phyloP scores from a whole-genome alignment of 192 early-diverging fungal genomes.

The Coemansia sp. region DNA sequence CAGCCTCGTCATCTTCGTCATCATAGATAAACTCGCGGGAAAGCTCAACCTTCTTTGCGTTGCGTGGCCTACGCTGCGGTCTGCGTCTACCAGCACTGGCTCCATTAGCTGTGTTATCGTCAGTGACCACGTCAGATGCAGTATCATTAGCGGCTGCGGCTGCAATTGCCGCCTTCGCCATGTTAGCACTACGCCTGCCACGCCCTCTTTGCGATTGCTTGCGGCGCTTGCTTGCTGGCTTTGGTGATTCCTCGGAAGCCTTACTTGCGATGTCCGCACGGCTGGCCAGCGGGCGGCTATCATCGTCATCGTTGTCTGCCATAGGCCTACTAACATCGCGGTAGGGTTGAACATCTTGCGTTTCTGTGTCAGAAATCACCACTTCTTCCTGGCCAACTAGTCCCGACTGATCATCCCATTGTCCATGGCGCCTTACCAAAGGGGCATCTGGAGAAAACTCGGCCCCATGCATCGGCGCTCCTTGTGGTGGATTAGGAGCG shows the following conservation, averaged over 20 bases:
- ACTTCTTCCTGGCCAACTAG: slow-evolving; percentile 1
- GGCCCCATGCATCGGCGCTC: neutral
- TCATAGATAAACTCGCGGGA: slow-evolving; percentile 47
- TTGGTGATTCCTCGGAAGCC: neutral
- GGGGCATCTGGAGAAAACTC: slow-evolving; percentile 13
- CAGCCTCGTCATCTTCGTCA: slow-evolving; percentile 31
- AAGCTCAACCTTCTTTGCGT: slow-evolving; percentile 38
- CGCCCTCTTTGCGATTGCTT: slow-evolving; percentile 11
- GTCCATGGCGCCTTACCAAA: slow-evolving; percentile 11
- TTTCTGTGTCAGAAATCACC: slow-evolving; percentile 29
- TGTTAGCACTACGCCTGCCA: slow-evolving; percentile 13
- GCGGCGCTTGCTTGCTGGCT: slow-evolving; percentile 29
- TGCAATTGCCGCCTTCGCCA: slow-evolving; percentile 17
- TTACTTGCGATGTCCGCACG: slow-evolving; percentile 11
- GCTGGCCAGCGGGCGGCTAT: slow-evolving; percentile 28
- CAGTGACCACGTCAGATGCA: slow-evolving; percentile 5
- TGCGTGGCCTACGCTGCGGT: slow-evolving; percentile 17
- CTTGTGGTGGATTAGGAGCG: neutral
- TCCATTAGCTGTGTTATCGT: slow-evolving; percentile 7
- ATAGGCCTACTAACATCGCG: neutral
- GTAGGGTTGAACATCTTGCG: neutral
- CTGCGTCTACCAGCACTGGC: slow-evolving; percentile 16
- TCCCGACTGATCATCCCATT: slow-evolving; percentile 2
- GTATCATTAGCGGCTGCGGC: slow-evolving; percentile 1
- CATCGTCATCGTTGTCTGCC: slow-evolving; percentile 30